Percentiles rank a stretch among this genome's conserved stretches.
Evolutionary conservation across 371 early-diverging fungal genomes (phyloP).

Genomic region (Chytridiales sp.): DNA sequence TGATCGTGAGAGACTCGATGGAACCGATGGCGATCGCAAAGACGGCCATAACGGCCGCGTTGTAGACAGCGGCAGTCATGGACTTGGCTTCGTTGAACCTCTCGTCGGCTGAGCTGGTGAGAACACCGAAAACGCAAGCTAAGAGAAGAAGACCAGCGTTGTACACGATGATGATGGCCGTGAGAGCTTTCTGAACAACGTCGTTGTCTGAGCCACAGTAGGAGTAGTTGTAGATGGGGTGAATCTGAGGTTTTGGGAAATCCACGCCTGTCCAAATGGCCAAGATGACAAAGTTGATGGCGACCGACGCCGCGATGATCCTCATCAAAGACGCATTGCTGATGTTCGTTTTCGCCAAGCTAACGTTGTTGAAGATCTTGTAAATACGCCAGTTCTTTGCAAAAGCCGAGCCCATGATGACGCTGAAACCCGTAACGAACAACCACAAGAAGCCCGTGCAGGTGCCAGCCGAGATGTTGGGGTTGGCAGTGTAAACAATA

Average conservation of each 20-base stretch:
- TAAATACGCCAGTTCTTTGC: constrained; percentile 4
- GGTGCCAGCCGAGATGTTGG: neutral
- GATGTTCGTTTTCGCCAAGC: neutral
- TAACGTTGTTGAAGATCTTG: neutral
- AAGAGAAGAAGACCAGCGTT: neutral
- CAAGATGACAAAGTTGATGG: neutral
- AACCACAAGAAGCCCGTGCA: neutral
- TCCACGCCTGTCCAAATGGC: neutral
- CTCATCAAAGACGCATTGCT: neutral
- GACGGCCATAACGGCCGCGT: no score
- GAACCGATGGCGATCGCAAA: no score
- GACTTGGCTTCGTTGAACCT: no score
- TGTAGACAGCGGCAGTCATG: no score
- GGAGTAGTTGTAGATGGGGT: neutral
- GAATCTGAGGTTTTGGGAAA: neutral
- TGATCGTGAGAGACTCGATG: no score
- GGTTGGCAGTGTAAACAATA: neutral
- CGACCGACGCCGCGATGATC: neutral
- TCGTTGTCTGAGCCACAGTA: neutral
- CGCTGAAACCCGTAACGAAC: neutral
- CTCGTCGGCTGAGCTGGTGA: no score
- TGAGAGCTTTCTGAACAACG: neutral
- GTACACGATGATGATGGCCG: neutral
- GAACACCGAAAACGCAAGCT: neutral
- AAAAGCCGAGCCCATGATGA: neutral